Conservation (phyloP, 2,329 filamentous ascomycete genomes). For the Botrytis porri region DNA sequence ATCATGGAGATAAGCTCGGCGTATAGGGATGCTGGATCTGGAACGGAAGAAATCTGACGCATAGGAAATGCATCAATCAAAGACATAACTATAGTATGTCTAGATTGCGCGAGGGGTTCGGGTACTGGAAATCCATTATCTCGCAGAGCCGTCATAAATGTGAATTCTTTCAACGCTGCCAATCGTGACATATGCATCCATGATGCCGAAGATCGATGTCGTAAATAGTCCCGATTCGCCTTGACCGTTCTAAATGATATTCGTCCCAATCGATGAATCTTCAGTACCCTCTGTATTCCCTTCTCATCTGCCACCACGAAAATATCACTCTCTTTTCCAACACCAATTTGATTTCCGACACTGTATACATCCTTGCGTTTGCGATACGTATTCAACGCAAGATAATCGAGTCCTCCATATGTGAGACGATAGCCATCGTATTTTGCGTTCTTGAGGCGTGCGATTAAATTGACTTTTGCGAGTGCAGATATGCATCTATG, state of each 20-base stretch:
- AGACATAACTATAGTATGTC: conserved; percentile 96
- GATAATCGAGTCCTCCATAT: conserved; percentile 94
- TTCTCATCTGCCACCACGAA: conserved; percentile 82
- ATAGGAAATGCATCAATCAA: conserved; percentile 90
- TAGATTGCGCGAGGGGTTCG: conserved; percentile 79
- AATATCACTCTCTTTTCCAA: conserved; percentile 97
- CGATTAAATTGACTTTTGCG: conserved; percentile 89
- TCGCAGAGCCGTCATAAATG: conserved; percentile 85
- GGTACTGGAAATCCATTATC: conserved; percentile 89
- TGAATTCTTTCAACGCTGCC: conserved; percentile 89
- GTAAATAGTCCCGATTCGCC: conserved; percentile 91
- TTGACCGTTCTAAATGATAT: conserved; percentile 98
- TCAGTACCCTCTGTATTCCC: conserved; percentile 78
- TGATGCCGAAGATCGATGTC: conserved; percentile 73
- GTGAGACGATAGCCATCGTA: conserved; percentile 97
- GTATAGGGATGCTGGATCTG: conserved; percentile 82
- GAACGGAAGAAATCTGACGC: conserved; percentile 79
- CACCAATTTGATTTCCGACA: conserved; percentile 89
- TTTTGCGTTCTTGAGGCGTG: conserved; percentile 88
- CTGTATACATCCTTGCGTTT: conserved; percentile 80
- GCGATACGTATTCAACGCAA: conserved; percentile 88
- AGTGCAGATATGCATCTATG: conserved; percentile 85
- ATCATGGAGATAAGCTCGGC: conserved; percentile 88
- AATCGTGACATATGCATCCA: conserved; percentile 99
- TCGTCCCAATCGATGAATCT: conserved; percentile 91